phyloP scores from a whole-genome alignment of 2,329 filamentous ascomycete species.

The Xylariaceae sp. region DNA sequence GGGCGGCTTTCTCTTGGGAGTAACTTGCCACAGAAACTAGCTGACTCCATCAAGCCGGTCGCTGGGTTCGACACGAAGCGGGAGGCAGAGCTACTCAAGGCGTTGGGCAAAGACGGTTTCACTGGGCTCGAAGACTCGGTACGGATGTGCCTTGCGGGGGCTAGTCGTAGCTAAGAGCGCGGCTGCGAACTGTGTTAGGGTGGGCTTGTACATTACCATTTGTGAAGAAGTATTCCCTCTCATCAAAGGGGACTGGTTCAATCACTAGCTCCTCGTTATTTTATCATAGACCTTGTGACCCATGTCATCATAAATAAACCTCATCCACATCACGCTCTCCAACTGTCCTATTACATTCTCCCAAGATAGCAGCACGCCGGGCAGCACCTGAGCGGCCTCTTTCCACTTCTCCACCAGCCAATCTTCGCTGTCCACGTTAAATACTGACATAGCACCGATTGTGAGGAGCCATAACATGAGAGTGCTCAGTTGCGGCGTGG shows the following conservation, averaged over 20 bases:
- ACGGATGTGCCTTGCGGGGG: not conserved
- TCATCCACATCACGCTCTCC: conserved; percentile 2
- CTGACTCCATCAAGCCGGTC: not conserved
- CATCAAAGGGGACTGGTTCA: no score
- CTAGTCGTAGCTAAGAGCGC: not conserved
- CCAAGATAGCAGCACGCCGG: not conserved
- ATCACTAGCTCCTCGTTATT: not conserved
- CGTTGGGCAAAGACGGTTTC: not conserved
- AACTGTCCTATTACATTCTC: not conserved
- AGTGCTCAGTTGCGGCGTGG: not conserved
- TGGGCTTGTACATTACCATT: no score
- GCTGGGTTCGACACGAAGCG: not conserved
- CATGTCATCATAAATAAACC: not conserved
- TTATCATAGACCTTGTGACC: not conserved
- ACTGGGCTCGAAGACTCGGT: not conserved
- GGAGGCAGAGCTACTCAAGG: not conserved
- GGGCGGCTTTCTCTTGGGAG: not conserved
- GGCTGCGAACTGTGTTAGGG: not conserved
- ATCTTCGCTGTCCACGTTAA: not conserved
- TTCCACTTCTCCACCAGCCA: not conserved
- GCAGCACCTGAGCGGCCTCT: not conserved
- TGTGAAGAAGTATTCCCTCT: no score
- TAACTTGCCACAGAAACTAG: not conserved
- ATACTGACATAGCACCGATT: not conserved
- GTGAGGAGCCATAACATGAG: conserved; percentile 1